Evolutionary conservation across 371 early-diverging fungal genomes (phyloP).

Genomic region (Lichtheimia hyalospora): DNA sequence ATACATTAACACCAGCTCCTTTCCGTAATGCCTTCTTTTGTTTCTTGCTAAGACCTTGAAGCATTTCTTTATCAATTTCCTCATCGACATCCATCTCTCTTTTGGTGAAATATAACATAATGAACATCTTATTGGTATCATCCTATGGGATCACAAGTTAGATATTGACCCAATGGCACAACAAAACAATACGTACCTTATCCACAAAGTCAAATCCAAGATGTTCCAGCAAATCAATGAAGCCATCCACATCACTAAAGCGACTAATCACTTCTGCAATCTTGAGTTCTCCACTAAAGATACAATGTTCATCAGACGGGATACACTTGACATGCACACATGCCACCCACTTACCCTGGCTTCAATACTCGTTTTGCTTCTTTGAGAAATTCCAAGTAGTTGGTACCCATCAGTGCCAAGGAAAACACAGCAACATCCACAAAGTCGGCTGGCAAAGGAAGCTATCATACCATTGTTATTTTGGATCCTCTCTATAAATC

Average conservation of each 20-base stretch:
- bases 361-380: constrained; percentile 94
- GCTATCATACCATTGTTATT: constrained; percentile 11
- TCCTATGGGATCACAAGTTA: constrained; percentile 31
- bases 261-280: constrained; percentile 95
- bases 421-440: constrained; percentile 95
- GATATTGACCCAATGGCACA: background rate
- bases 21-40: constrained; percentile 48
- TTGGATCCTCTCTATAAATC: background rate
- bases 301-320: constrained; percentile 3
- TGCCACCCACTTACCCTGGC: constrained; percentile 55
- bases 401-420: constrained; percentile 96
- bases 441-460: constrained; percentile 71
- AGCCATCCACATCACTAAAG: constrained; percentile 78
- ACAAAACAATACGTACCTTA: constrained; percentile 44
- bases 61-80: constrained; percentile 31
- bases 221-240: constrained; percentile 64
- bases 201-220: constrained; percentile 75
- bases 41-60: constrained; percentile 44
- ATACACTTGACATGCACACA: background rate
- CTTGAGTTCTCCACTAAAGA: constrained; percentile 80
- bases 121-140: constrained; percentile 89
- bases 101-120: constrained; percentile 83
- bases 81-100: constrained; percentile 25
- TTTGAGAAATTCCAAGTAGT: constrained; percentile 87
- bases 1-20: constrained; percentile 35